These are phyloP conservation scores for Aspergillus taichungensis DNA, from an alignment of 495 filamentous ascomycete species.

Conservation along the genomic window DNA sequence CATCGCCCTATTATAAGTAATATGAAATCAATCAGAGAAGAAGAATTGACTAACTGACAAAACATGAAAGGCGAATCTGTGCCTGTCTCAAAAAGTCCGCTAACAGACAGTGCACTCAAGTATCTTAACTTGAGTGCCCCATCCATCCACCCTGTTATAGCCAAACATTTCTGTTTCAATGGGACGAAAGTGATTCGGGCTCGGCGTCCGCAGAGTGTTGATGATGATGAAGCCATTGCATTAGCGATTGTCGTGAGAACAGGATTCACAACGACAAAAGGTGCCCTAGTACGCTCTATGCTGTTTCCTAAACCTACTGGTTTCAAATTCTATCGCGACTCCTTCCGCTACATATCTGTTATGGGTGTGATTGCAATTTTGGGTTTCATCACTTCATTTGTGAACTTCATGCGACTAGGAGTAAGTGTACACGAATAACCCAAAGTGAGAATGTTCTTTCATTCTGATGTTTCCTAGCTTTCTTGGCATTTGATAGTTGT, in stretches of 20 bases:
- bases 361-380: constrained; percentile 85
- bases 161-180: constrained; percentile 83
- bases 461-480: constrained; percentile 37
- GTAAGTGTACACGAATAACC: constrained; percentile 27
- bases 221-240: constrained; percentile 83
- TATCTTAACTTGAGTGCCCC: constrained; percentile 67
- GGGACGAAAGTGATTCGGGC: constrained; percentile 94
- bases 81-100: constrained; percentile 84
- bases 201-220: constrained; percentile 72
- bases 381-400: constrained; percentile 82
- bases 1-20: not conserved
- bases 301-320: constrained; percentile 96
- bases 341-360: constrained; percentile 95
- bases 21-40: constrained; percentile 12
- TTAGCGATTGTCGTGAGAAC: constrained; percentile 87
- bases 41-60: not conserved
- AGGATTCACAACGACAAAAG: constrained; percentile 96
- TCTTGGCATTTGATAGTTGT: constrained; percentile 86
- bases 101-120: constrained; percentile 71
- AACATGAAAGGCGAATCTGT: constrained; percentile 71
- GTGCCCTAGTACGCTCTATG: constrained; percentile 93
- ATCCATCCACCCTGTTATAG: constrained; percentile 68
- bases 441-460: not conserved
- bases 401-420: constrained; percentile 82
- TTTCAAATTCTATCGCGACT: constrained; percentile 97